These are phyloP conservation scores for Blumeria graminis DNA, from an alignment of 2,329 filamentous ascomycete species.

Conservation along the genomic window DNA sequence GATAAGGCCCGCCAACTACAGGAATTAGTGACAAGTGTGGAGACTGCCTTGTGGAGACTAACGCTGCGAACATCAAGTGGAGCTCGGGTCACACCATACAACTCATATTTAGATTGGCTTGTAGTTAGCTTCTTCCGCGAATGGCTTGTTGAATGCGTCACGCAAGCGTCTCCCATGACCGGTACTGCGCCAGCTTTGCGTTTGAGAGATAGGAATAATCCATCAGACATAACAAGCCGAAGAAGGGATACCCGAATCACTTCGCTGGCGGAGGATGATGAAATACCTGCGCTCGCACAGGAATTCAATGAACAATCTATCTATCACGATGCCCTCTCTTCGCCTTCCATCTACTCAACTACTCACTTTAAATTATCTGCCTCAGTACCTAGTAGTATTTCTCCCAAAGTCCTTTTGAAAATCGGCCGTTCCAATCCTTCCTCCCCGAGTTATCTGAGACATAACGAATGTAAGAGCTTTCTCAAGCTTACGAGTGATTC, in stretches of 20 bases:
- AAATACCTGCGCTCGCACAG: neutral
- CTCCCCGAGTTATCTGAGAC: conserved; percentile 41
- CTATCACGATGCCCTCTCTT: conserved; percentile 8
- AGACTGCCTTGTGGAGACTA: conserved; percentile 60
- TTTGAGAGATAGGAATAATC: conserved; percentile 7
- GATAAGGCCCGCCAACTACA: conserved; percentile 86
- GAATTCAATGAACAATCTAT: conserved; percentile 2
- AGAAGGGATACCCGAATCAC: conserved; percentile 3
- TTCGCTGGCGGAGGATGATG: neutral
- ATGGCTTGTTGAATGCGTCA: conserved; percentile 80
- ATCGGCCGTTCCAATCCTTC: conserved; percentile 25
- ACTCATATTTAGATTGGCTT: conserved; percentile 73
- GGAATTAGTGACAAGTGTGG: conserved; percentile 55
- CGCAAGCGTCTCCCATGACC: conserved; percentile 28
- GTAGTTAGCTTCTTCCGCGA: conserved; percentile 71
- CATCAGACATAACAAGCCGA: too few species aligned
- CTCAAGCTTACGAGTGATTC: conserved; percentile 54
- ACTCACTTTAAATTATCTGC: conserved; percentile 5
- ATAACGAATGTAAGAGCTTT: conserved; percentile 79
- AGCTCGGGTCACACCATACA: conserved; percentile 58
- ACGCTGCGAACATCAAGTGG: conserved; percentile 52
- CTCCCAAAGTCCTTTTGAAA: conserved; percentile 10
- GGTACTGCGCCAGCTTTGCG: conserved; percentile 18
- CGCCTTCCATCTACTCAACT: conserved; percentile 3
- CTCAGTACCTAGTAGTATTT: conserved; percentile 14